Evolutionary conservation across 83 land plant genomes (phyloP), one percentile per base, ranked within the genome.

Genomic region (Picea abies): DNA sequence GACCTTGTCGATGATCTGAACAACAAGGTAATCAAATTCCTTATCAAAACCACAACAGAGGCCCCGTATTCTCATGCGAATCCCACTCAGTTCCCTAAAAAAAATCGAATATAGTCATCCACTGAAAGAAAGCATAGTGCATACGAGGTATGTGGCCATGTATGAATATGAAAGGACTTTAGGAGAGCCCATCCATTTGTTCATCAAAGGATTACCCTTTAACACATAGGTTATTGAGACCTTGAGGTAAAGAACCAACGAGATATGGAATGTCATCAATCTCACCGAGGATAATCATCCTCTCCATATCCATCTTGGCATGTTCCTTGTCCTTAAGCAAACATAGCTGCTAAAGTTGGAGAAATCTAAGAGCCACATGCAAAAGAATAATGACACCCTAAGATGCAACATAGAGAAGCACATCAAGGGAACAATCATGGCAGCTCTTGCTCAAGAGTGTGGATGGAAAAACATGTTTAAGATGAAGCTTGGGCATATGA

Each of bases 391-490:
- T 82, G 89, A 90, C 75, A 88, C 91, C 14, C 80, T 76, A 26
- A 73, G 63, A 49, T 96, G 97, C 86, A 76, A 86, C 12, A 65
- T 92, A 61, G 2, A 25, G 63, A 78, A 60, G 8, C 79, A 86
- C 19, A 89, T 89, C n/a, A 75, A 73, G 67, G 92, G 88, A 23
- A 80, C 80, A 44, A 61, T 3, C 62, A 4, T 25, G 10, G 26
- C 76, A 60, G 90, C 95, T 47, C 85, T 88, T 12, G 64, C 37
- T 10, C 80, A 90, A 73, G 98, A 95, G 89, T 63, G 80, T 47
- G 95, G 95, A 61, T 97, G 99, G 99, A 97, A 97, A 84, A 96
- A 95, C 80, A 94, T 96, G 81, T 91, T 83, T 88, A 95, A 94
- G 90, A 85, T 94, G 90, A 71, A 39, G 62, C 99, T 97, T 1